Percentiles rank a stretch among this genome's conserved stretches.
These are phyloP conservation scores for Alternaria ethzedia DNA, from an alignment of 2,329 filamentous ascomycete species.

Conservation along the genomic window DNA sequence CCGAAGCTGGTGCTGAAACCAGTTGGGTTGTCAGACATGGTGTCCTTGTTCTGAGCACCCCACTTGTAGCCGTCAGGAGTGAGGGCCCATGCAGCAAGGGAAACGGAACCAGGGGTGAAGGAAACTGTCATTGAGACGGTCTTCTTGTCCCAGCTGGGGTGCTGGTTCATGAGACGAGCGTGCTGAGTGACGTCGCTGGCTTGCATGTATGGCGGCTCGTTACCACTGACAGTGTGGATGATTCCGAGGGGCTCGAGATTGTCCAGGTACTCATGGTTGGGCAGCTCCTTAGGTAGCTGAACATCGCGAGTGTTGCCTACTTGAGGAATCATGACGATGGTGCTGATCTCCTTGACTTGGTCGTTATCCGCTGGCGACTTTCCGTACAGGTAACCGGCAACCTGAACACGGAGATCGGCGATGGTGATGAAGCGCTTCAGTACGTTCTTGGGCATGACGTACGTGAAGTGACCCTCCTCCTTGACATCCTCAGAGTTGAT, in stretches of 20 bases:
- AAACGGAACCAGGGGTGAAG: conserved; percentile 96
- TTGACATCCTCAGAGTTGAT: conserved; percentile 95
- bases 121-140: conserved; percentile 94
- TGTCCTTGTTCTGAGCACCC: conserved; percentile 95
- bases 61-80: conserved; percentile 94
- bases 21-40: conserved; percentile 87
- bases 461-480: conserved; percentile 85
- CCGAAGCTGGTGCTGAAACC: conserved; percentile 93
- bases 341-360: conserved; percentile 95
- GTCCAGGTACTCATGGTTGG: conserved; percentile 88
- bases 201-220: conserved; percentile 96
- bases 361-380: conserved; percentile 91
- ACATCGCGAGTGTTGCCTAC: conserved; percentile 92
- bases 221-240: conserved; percentile 94
- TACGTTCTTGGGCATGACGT: conserved; percentile 99
- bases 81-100: conserved; percentile 89
- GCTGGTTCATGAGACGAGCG: conserved; percentile 83
- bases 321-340: conserved; percentile 97
- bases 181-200: conserved; percentile 94
- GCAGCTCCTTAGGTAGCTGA: conserved; percentile 86
- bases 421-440: conserved; percentile 98
- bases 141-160: conserved; percentile 83
- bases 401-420: conserved; percentile 92
- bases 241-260: conserved; percentile 88
- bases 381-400: conserved; percentile 94